Evolutionary conservation across 1,284 basidiomycete species (phyloP), one percentile per base, ranked within the genome.

Genomic region (Baeospora myosura): DNA sequence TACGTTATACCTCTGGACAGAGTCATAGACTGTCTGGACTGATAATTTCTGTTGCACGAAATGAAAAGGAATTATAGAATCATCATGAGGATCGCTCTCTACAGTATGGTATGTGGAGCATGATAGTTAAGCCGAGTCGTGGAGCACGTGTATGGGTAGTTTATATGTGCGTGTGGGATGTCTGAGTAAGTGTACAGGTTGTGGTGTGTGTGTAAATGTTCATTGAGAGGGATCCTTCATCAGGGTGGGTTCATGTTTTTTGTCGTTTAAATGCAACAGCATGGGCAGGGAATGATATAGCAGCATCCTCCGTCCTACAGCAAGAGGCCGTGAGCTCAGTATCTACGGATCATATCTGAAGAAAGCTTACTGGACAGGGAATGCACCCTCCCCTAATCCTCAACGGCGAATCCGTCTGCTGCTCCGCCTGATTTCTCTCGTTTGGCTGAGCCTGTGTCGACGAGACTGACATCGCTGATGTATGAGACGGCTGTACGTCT

Each of bases 351-450:
- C 24, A 12, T 16, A 22, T 30, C 3, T 7, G 14, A 29, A 16
- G 5, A 21, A 4, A 32, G 45, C 52, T 41, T 42, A 56, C 54
- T 30, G 54, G 54, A 30, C 53, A 54, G n/a, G 54, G 54, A 18
- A 56, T 51, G 42, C 54, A 56, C 12, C 54, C 54, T 21, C 53
- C 53, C 44, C 54, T 46, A 17, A 54, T 30, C 28, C 53, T 52
- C 49, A 46, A 40, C 1, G 48, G 29, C 10, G 17, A 10, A 12
- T 35, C 31, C 4, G 20, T 35, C 21, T 45, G 38, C 14, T 45
- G 40, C 8, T 8, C 8, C 16, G 21, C n/a, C n/a, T 14, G 33
- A 18, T 23, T 17, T 12, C n/a, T 12, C 36, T 21, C 3, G 12
- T 17, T 38, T 25, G 12, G 5, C n/a, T 38, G n/a, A n/a, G 17